Percentiles rank a stretch among this genome's conserved stretches.
Conservation (phyloP, 2,329 filamentous ascomycete species). For the Epichloe bromicola region DNA sequence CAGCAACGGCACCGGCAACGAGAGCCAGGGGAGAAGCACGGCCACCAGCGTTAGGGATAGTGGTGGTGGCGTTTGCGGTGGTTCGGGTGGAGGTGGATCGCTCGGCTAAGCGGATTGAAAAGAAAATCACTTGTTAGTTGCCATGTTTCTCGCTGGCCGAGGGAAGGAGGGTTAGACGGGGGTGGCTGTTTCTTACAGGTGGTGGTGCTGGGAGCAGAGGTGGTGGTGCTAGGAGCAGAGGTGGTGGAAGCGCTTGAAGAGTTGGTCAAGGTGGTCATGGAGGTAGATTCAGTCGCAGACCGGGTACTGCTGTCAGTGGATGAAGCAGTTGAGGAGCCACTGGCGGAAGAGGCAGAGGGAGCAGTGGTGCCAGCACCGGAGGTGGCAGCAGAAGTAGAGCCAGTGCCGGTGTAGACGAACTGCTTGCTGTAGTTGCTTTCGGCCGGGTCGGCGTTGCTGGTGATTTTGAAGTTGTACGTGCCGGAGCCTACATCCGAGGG, state of each 20-base stretch:
- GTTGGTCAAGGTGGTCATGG: slow-evolving; percentile 3
- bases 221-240: background rate
- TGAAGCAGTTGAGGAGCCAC: slow-evolving; percentile 4
- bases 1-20: slow-evolving; percentile 20
- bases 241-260: background rate
- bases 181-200: slow-evolving; percentile 2
- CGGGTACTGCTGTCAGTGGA: slow-evolving; percentile 4
- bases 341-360: slow-evolving; percentile 2
- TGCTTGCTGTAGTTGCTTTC: slow-evolving; percentile 20
- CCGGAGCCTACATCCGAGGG: slow-evolving; percentile 16
- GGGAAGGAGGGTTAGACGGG: background rate
- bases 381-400: slow-evolving; percentile 5
- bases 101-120: background rate
- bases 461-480: slow-evolving; percentile 23
- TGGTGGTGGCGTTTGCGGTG: slow-evolving; percentile 8
- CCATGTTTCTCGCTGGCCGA: background rate
- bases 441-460: slow-evolving; percentile 12
- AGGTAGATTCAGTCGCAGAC: slow-evolving; percentile 4
- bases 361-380: slow-evolving; percentile 4
- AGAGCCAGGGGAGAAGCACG: slow-evolving; percentile 20
- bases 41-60: slow-evolving; percentile 17
- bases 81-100: slow-evolving; percentile 1
- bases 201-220: slow-evolving; percentile 7
- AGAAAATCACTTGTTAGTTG: background rate
- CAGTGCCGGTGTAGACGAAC: slow-evolving; percentile 18